Base-by-base conservation (phyloP, 176 grass and related monocot genomes). In the Areca catechu region DNA sequence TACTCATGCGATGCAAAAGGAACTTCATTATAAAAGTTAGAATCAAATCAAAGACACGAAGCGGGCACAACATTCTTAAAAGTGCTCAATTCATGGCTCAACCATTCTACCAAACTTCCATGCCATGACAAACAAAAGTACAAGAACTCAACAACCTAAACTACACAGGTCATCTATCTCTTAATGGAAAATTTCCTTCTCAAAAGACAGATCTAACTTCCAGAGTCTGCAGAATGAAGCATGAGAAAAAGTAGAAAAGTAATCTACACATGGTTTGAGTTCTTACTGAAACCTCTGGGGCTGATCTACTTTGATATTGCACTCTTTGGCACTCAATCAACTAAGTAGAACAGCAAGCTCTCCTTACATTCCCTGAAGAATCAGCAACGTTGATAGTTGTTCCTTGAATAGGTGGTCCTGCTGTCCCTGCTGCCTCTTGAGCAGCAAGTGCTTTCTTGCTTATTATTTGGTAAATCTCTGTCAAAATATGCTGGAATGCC, bases 371-470 rank as follows among this genome's bases (percentile, higher is more conserved):
- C 25, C 56, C 74, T 20, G 78, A 74, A 6, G 78, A 50, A 55
- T 86, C 78, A 1, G 78, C 15, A 48, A 86, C 74, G 24, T 82
- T 78, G 57, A 86, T 86, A 16, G 83, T 74, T 15, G 83, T 78
- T 56, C 83, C 83, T 65, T 86, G 78, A 53, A 48, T 74, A 0
- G 83, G 83, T 48, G 83, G 83, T 7, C 66, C 78, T 16, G 22
- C 15, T 17, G 16, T 86, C 55, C 78, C 56, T 16, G 74, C 78
- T 30, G 74, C 83, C 75, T 86, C 83, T 77, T 82, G 83, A 14
- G 83, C 83, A 54, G 83, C 78, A 58, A 86, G 77, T 2, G 83
- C 83, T 51, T 86, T 86, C 78, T 86, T 86, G 78, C 83, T 86
- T 62, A 86, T 82, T 30, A 82, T 86, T 53, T 86, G 74, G 71